Percentiles rank a stretch among this genome's conserved stretches.
These are phyloP conservation scores for baker's yeast (Saccharomyces cerevisiae) DNA, from an alignment of 805 yeast genomes.

Conservation along the genomic window DNA sequence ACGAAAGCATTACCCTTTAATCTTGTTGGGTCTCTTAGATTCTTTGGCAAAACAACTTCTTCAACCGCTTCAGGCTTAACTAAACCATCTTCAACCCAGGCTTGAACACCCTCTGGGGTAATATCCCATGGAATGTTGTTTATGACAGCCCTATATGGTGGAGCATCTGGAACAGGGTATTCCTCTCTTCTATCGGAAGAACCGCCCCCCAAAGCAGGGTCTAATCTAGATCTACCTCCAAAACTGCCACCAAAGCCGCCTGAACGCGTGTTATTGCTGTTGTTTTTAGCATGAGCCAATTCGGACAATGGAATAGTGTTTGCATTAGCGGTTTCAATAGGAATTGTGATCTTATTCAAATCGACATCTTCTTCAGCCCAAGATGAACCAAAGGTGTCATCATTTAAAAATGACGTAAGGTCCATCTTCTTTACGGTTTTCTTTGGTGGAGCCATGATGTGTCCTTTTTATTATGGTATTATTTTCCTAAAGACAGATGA, in stretches of 20 bases:
- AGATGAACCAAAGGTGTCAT: constrained; percentile 59
- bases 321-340: constrained; percentile 29
- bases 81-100: constrained; percentile 51
- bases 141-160: constrained; percentile 89
- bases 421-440: constrained; percentile 72
- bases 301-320: constrained; percentile 27
- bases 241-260: constrained; percentile 20
- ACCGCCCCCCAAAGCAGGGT: constrained; percentile 34
- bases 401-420: constrained; percentile 75
- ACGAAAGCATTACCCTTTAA: constrained; percentile 86
- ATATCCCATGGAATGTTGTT: constrained; percentile 80
- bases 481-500: neutral
- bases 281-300: constrained; percentile 18
- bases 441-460: constrained; percentile 50
- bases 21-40: constrained; percentile 49
- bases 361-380: constrained; percentile 87
- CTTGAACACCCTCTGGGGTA: constrained; percentile 52
- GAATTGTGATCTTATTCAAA: constrained; percentile 52
- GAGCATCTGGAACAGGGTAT: constrained; percentile 79
- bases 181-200: constrained; percentile 46
- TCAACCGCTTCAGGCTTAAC: constrained; percentile 47
- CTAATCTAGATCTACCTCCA: constrained; percentile 25
- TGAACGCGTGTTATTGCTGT: neutral
- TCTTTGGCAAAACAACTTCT: constrained; percentile 67
- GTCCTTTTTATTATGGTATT: neutral